phyloP scores from a whole-genome alignment of 1,139 yeast species.

The Barnettozyma hawaiiensis region DNA sequence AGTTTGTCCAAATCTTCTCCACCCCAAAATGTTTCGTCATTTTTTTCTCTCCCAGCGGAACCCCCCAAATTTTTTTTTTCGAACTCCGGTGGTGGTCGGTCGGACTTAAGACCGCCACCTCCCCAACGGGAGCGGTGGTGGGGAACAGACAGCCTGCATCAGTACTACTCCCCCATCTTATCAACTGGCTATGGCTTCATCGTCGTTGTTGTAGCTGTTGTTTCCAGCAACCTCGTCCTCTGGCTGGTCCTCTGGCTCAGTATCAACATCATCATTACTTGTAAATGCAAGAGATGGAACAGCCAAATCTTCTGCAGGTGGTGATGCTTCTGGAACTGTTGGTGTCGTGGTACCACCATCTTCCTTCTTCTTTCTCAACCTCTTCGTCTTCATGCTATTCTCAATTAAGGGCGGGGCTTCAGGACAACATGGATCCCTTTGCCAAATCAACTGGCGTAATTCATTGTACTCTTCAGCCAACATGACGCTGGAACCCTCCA shows the following conservation, averaged over 20 bases:
- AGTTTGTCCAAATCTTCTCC: too few species aligned
- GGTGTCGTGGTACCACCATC: not conserved
- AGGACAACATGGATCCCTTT: slow-evolving; percentile 24
- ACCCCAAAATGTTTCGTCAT: not conserved
- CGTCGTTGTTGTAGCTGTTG: not conserved
- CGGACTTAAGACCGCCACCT: slow-evolving; percentile 2
- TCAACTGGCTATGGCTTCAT: not conserved
- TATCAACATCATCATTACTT: not conserved
- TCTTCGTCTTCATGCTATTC: slow-evolving; percentile 19
- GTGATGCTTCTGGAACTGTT: not conserved
- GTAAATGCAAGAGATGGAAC: not conserved
- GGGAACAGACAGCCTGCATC: not conserved
- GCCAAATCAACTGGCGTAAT: slow-evolving; percentile 26
- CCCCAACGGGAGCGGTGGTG: too few species aligned
- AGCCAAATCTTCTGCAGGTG: not conserved
- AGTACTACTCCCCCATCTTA: not conserved
- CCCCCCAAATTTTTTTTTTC: slow-evolving; percentile 1
- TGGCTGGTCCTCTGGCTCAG: too few species aligned
- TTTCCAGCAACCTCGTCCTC: too few species aligned
- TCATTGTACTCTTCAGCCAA: slow-evolving; percentile 28
- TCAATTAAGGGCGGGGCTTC: slow-evolving; percentile 24
- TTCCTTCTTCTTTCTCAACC: slow-evolving; percentile 8
- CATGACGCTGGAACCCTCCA: slow-evolving; percentile 37
- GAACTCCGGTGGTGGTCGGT: too few species aligned
- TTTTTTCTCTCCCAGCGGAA: not conserved